Conservation (phyloP, 352 stramenopile genomes). For the Phytophthora multivora region DNA sequence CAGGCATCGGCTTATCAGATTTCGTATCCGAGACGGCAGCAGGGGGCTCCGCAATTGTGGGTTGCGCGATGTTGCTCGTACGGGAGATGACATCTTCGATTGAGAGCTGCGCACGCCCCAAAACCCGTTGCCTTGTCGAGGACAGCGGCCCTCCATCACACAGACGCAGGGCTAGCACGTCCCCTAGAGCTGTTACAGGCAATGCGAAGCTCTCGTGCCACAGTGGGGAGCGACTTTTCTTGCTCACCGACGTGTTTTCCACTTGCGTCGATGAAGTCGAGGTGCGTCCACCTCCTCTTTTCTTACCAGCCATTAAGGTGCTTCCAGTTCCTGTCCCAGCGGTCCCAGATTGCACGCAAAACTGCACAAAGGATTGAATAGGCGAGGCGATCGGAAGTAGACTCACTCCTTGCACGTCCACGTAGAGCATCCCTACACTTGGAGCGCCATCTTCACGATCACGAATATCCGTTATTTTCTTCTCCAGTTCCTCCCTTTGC, state of each 20-base stretch:
- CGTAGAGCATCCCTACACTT: slow-evolving; percentile 47
- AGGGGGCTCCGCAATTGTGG: background rate
- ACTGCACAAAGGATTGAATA: slow-evolving; percentile 61
- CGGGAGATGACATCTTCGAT: slow-evolving; percentile 58
- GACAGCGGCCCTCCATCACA: slow-evolving; percentile 53
- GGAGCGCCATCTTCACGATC: slow-evolving; percentile 5
- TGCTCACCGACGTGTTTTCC: slow-evolving; percentile 62
- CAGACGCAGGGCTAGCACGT: slow-evolving; percentile 51
- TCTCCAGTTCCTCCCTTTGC: slow-evolving; percentile 44
- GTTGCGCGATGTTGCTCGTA: slow-evolving; percentile 11
- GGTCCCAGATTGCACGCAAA: slow-evolving; percentile 38
- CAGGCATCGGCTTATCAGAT: background rate
- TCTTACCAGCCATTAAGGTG: background rate
- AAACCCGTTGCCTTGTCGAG: slow-evolving; percentile 37
- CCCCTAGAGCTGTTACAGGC: slow-evolving; percentile 49
- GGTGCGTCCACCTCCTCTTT: slow-evolving; percentile 6
- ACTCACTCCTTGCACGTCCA: slow-evolving; percentile 70
- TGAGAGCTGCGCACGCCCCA: slow-evolving; percentile 49
- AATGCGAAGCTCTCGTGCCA: slow-evolving; percentile 74
- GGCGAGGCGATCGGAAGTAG: slow-evolving; percentile 65
- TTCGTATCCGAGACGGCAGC: slow-evolving; percentile 2
- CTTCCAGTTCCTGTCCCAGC: slow-evolving; percentile 6
- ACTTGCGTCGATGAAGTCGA: slow-evolving; percentile 8
- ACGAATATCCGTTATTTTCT: slow-evolving; percentile 42
- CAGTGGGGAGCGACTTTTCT: slow-evolving; percentile 62